These are phyloP conservation scores for Seiridium cupressi DNA, from an alignment of 2,329 filamentous ascomycete species.

Conservation along the genomic window DNA sequence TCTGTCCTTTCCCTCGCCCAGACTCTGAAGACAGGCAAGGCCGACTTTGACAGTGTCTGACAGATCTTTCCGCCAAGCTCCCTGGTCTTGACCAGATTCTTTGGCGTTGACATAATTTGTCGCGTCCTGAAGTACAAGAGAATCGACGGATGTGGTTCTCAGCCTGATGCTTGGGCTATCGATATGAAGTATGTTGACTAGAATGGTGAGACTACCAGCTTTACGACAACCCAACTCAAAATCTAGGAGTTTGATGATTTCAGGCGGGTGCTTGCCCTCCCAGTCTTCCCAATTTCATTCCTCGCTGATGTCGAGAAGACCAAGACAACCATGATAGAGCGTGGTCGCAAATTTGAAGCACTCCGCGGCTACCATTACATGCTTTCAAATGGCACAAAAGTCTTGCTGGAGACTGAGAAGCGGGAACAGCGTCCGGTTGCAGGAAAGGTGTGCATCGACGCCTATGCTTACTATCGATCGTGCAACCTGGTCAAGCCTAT, in stretches of 20 bases:
- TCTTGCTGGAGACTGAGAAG: conserved; percentile 21
- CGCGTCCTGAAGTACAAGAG: conserved; percentile 29
- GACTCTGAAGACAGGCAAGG: conserved; percentile 26
- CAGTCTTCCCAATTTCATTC: conserved; percentile 28
- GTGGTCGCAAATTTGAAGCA: conserved; percentile 29
- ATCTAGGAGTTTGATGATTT: conserved; percentile 26
- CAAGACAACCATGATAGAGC: conserved; percentile 22
- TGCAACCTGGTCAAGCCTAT: conserved; percentile 27
- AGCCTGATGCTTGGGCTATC: conserved; percentile 22
- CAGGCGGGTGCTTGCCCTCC: conserved; percentile 23
- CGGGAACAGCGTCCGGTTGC: conserved; percentile 23
- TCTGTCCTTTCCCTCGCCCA: conserved; percentile 22
- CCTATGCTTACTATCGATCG: conserved; percentile 32
- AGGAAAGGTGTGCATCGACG: conserved; percentile 32
- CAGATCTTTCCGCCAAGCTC: conserved; percentile 33
- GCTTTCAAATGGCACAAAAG: conserved; percentile 24
- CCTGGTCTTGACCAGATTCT: conserved; percentile 28
- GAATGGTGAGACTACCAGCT: conserved; percentile 31
- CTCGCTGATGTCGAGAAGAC: conserved; percentile 18
- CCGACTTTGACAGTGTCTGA: conserved; percentile 30
- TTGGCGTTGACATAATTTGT: conserved; percentile 32
- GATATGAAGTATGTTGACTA: conserved; percentile 33
- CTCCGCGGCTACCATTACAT: conserved; percentile 32
- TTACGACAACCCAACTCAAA: conserved; percentile 15
- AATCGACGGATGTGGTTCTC: background rate